A percentile compares a stretch with the other conserved stretches of the same genome.
phyloP scores from a whole-genome alignment of 2,329 filamentous ascomycete species.

The Lasiodiplodia sp. region DNA sequence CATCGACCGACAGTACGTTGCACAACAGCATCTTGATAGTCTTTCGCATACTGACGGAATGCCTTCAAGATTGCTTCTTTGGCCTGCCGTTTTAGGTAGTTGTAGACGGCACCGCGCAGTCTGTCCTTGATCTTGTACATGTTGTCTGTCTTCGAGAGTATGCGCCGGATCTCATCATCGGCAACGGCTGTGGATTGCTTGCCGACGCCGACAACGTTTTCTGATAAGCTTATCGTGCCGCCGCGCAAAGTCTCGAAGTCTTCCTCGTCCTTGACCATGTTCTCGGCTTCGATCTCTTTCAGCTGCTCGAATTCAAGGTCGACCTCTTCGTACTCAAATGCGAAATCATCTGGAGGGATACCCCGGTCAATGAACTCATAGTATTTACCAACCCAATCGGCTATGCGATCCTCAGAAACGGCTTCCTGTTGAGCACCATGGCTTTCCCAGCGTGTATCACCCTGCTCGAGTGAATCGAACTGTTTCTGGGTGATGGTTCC shows the following conservation, averaged over 20 bases:
- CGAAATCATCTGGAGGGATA: conserved; percentile 58
- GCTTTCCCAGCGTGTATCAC: conserved; percentile 53
- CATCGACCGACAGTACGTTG: conserved; percentile 65
- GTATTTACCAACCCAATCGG: conserved; percentile 65
- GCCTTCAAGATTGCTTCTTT: conserved; percentile 56
- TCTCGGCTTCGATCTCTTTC: conserved; percentile 67
- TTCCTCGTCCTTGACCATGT: conserved; percentile 61
- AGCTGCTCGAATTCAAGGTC: conserved; percentile 68
- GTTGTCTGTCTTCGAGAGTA: conserved; percentile 55
- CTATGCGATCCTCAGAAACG: conserved; percentile 50
- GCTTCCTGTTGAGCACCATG: conserved; percentile 34
- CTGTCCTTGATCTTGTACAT: conserved; percentile 66
- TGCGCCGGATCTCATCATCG: conserved; percentile 44
- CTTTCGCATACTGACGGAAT: conserved; percentile 59
- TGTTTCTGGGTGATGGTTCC: conserved; percentile 70
- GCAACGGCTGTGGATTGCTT: conserved; percentile 37
- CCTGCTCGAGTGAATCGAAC: conserved; percentile 64
- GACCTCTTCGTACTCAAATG: conserved; percentile 65
- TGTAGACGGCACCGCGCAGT: conserved; percentile 71
- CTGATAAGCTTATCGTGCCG: conserved; percentile 41
- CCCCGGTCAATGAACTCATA: conserved; percentile 55
- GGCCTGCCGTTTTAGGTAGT: conserved; percentile 64
- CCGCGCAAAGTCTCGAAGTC: conserved; percentile 51
- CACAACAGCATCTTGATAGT: conserved; percentile 60
- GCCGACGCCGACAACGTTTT: conserved; percentile 50